These are phyloP conservation scores for Capronia americana DNA, from an alignment of 2,329 filamentous ascomycete genomes.

Conservation along the genomic window DNA sequence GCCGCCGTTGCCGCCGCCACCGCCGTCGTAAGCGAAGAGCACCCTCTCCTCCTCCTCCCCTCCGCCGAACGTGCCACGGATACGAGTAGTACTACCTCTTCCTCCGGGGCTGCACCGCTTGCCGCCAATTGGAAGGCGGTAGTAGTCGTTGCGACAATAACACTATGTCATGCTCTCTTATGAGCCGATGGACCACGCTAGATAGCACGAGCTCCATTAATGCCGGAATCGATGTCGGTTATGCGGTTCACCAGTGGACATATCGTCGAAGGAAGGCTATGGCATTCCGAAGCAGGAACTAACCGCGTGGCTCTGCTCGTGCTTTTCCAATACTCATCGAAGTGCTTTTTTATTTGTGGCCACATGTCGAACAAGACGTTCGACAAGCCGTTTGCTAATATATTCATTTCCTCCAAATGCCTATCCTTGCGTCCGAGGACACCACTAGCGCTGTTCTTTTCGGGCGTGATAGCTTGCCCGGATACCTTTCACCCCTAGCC, in stretches of 20 bases:
- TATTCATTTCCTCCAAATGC: not conserved
- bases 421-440: not conserved
- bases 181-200: too few species aligned
- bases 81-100: too few species aligned
- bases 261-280: not conserved
- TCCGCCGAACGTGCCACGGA: too few species aligned
- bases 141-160: too few species aligned
- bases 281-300: not conserved
- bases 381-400: not conserved
- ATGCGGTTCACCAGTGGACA: not conserved
- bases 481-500: not conserved
- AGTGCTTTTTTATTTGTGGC: not conserved
- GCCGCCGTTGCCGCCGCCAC: too few species aligned
- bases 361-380: not conserved
- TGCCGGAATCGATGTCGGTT: not conserved
- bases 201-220: not conserved
- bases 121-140: too few species aligned
- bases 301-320: not conserved
- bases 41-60: too few species aligned
- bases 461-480: not conserved
- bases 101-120: too few species aligned
- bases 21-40: too few species aligned
- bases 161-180: too few species aligned
- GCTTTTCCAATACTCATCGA: not conserved
- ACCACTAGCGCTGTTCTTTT: not conserved